Evolutionary conservation across 2,329 filamentous ascomycete species (phyloP).

Genomic region (Fusarium poae): DNA sequence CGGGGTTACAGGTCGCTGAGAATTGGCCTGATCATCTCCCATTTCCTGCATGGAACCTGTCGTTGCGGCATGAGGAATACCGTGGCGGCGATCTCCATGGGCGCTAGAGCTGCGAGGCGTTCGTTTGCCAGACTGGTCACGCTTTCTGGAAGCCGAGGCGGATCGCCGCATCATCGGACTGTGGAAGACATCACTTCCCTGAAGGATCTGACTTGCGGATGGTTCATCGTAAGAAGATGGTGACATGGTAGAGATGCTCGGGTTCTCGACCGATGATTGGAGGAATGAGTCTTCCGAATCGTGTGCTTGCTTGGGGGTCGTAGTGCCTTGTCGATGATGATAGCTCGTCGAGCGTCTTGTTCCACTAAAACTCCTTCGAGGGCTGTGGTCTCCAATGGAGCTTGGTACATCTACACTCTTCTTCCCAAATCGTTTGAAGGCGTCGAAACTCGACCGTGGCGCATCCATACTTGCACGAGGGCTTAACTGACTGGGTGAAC

Average conservation of each 20-base stretch:
- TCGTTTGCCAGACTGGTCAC: slow-evolving; percentile 21
- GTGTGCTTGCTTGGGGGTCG: slow-evolving; percentile 54
- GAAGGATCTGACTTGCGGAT: slow-evolving; percentile 91
- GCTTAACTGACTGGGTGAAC: slow-evolving; percentile 59
- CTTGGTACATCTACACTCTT: slow-evolving; percentile 67
- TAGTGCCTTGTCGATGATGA: slow-evolving; percentile 48
- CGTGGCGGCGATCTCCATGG: slow-evolving; percentile 18
- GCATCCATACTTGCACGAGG: slow-evolving; percentile 68
- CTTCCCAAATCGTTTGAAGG: slow-evolving; percentile 60
- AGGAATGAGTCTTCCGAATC: slow-evolving; percentile 77
- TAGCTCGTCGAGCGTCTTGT: slow-evolving; percentile 66
- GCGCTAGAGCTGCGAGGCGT: slow-evolving; percentile 37
- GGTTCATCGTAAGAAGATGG: slow-evolving; percentile 80
- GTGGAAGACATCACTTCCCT: slow-evolving; percentile 88
- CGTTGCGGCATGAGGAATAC: slow-evolving; percentile 54
- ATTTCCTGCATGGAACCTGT: slow-evolving; percentile 53
- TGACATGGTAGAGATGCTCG: slow-evolving; percentile 77
- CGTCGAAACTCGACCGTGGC: slow-evolving; percentile 66
- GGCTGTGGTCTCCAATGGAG: slow-evolving; percentile 57
- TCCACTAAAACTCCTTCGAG: slow-evolving; percentile 73
- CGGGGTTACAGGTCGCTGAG: slow-evolving; percentile 52
- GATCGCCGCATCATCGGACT: slow-evolving; percentile 76
- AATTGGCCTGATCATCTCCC: slow-evolving; percentile 24
- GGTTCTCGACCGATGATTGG: slow-evolving; percentile 78
- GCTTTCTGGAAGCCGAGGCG: slow-evolving; percentile 54